phyloP scores from a whole-genome alignment of 2,329 filamentous ascomycete genomes.

The Colletotrichum sp. region DNA sequence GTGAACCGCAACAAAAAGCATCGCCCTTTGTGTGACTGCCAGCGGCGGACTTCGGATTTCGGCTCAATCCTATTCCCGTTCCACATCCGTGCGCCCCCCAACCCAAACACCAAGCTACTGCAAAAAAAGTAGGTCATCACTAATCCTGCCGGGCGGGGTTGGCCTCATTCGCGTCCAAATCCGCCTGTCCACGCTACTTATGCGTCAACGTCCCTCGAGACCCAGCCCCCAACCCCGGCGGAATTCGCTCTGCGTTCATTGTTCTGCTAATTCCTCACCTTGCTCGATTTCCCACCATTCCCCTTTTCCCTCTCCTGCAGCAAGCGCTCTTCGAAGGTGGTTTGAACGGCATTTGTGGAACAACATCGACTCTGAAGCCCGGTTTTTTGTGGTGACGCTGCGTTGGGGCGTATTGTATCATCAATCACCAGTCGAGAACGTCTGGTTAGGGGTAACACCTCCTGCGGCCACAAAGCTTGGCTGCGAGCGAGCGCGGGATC shows the following conservation, averaged over 20 bases:
- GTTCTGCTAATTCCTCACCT: not conserved
- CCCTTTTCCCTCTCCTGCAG: not conserved
- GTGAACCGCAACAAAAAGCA: not conserved
- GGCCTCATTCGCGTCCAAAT: not conserved
- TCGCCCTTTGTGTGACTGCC: not conserved
- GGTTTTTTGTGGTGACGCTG: not conserved
- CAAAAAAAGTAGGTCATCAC: not conserved
- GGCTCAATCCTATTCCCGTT: not conserved
- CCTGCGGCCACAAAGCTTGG: not conserved
- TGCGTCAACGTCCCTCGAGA: not conserved
- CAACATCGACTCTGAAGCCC: not conserved
- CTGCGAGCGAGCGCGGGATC: not conserved
- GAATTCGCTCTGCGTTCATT: not conserved
- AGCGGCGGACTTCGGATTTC: not conserved
- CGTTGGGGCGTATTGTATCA: not conserved
- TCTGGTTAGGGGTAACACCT: not conserved
- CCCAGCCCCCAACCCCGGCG: not conserved
- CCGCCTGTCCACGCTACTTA: not conserved
- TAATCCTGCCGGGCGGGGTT: not conserved
- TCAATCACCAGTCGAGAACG: not conserved
- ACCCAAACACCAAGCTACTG: not conserved
- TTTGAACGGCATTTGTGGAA: not conserved
- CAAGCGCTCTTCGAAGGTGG: not conserved
- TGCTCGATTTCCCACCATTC: not conserved
- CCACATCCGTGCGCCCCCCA: not conserved